Evolutionary conservation across 2,329 filamentous ascomycete genomes (phyloP), one percentile per base, ranked within the genome.

Genomic region (Pleoardoris graminearum): DNA sequence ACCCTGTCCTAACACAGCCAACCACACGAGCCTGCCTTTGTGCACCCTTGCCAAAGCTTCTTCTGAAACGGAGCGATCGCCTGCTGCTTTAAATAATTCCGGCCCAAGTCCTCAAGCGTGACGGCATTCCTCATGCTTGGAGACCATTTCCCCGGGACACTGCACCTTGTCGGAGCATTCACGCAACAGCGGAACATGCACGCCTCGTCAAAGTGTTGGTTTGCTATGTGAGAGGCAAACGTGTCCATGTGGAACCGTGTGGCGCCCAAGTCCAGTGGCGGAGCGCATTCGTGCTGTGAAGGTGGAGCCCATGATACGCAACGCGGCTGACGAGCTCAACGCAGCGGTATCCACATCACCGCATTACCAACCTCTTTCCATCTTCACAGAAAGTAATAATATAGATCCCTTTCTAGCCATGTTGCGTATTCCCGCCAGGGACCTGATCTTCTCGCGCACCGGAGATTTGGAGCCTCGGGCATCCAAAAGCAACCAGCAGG

Each of bases 31-130:
- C 14, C 2, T 2, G 32, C 22, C 33, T 27, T 29, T 27, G 3
- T 35, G 7, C 16, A 29, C 30, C 44, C 44, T 33, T 47, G 33
- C 7, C 33, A 2, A 17, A 27, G 21, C 44, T 37, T 22, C 44
- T 17, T 38, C 44, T 47, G 44, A 47, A 47, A 47, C 44, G 33
- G 44, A 47, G 33, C 33, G 32, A 47, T 47, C 33, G 33, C 25
- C 22, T 47, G 44, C 29, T 47, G 44, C 44, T 47, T 47, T 47
- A 47, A 47, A 47, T 47, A 47, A 38, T 47, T 16, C 41, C 44
- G 43, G 22, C 33, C 44, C n/a, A 22, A 22, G 44, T 38, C 44
- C 25, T 37, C 30, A 21, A n/a, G 21, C 14, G 32, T 47, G 44
- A 47, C 44, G 44, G 44, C 44, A 47, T 37, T 17, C 30, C 2